Percentiles rank a stretch among this genome's conserved stretches.
Conservation (phyloP, 129 eudicot genomes). For the Centrapalus pauciflorus region DNA sequence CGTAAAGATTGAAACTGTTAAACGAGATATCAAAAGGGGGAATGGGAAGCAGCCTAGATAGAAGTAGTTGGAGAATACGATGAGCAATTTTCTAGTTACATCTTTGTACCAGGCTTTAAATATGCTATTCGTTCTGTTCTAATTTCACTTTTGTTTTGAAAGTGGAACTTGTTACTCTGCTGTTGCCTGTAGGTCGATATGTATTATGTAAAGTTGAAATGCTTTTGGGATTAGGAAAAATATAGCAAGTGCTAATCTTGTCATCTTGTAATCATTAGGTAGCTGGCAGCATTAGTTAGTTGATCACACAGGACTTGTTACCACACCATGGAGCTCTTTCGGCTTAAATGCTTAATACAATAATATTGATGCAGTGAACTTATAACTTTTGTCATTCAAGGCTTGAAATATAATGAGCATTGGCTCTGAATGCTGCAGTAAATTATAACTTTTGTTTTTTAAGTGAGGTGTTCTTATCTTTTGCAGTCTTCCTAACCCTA, state of each 20-base stretch:
- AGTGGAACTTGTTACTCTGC: background rate
- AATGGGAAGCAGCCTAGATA: background rate
- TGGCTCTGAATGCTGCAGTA: background rate
- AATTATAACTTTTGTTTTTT: no score
- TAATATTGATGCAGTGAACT: background rate
- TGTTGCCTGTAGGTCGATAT: background rate
- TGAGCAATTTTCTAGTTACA: background rate
- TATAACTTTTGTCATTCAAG: background rate
- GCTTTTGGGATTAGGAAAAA: background rate
- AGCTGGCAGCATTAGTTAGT: background rate
- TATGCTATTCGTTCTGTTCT: background rate
- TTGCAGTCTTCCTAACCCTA: background rate
- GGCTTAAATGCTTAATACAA: no score
- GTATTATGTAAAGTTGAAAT: background rate
- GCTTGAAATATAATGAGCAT: background rate
- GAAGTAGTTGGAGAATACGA: background rate
- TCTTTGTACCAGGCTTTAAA: background rate
- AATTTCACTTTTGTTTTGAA: background rate
- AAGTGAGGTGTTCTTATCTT: background rate
- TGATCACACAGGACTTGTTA: background rate
- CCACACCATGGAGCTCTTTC: background rate
- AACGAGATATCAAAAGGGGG: background rate
- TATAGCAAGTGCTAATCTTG: background rate
- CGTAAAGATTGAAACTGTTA: background rate
- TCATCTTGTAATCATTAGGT: background rate